Conservation (phyloP, 108 stramenopile species). For the Skeletonema marinoi region DNA sequence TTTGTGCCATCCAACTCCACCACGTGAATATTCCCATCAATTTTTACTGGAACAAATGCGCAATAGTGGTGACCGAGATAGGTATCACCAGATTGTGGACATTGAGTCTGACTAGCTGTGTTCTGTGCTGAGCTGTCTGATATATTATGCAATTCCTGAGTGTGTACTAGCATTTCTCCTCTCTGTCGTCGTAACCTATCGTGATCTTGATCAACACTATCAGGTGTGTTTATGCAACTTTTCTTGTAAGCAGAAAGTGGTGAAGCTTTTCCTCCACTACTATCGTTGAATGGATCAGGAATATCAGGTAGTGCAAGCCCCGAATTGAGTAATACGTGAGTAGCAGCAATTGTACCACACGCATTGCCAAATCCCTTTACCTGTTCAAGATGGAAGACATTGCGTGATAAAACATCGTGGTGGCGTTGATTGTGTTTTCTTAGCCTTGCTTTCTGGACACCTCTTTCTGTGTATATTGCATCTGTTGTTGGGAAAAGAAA, state of each 20-base stretch:
- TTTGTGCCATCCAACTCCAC: conserved; percentile 9
- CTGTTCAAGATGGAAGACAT: conserved; percentile 11
- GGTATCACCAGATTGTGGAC: neutral
- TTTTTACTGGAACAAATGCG: neutral
- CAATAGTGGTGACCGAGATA: conserved; percentile 11
- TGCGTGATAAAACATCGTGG: neutral
- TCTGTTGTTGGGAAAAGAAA: neutral
- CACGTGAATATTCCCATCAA: neutral
- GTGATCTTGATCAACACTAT: neutral
- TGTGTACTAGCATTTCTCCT: neutral
- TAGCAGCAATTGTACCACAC: conserved; percentile 6
- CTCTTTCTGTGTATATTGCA: neutral
- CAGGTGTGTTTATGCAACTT: neutral
- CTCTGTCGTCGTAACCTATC: neutral
- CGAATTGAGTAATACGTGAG: neutral
- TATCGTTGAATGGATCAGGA: conserved; percentile 4
- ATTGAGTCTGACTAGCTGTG: conserved; percentile 1
- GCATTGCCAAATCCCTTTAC: conserved; percentile 10
- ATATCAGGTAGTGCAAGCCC: neutral
- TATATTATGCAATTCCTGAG: neutral
- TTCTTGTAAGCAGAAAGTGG: neutral
- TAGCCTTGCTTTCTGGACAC: neutral
- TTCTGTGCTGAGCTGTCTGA: neutral
- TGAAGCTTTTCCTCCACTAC: neutral
- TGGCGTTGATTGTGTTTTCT: neutral